Base-by-base conservation (phyloP, 768 basidiomycete species). In the Trametes maxima region DNA sequence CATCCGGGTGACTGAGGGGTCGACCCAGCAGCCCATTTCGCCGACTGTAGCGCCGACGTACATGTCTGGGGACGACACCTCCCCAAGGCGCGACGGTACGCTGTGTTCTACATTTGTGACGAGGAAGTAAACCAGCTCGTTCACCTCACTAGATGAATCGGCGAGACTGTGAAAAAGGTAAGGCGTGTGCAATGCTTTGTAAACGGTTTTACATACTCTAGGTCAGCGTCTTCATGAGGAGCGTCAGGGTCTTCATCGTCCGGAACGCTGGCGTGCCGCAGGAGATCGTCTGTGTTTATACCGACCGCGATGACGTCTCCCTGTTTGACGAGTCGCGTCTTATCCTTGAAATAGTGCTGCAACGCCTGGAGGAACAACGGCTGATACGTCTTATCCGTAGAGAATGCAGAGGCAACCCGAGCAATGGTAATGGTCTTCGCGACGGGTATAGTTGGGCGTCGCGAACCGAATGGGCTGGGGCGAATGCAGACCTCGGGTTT, bases 1-100 rank as follows among this genome's bases (percentile, higher is more conserved):
- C 68, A 98, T 84, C 54, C 86, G 85, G 19, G 96, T 96, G 7
- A 80, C 70, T 1, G 78, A 71, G 1, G 86, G 75, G 67, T 98
- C 92, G 19, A 97, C 80, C 82, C 90, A 91, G 68, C 90, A 95
- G 0, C 96, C 96, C 17, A 95, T 70, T 67, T 92, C 85, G 5
- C 90, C 91, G 19, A 81, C 72, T 0, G 81, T 79, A 1, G 81
- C 81, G 16, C 85, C 83, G 22, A 82, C 76, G 65, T 85, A 82
- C 6, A 82, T 70, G 62, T 87, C 85, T 21, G 74, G 73, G 37
- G 63, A 69, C 35, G 46, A 45, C 60, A 56, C 70, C 44, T 73
- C 72, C 42, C 75, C 72, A n/a, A 70, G 72, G 36, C 79, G 73
- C 11, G 76, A 67, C 6, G 85, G 71, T 0, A 85, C 75, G 53